Evolutionary conservation across 306 rosid genomes (phyloP), one percentile per base, ranked within the genome.

Genomic region (Pyrus bretschneideri): DNA sequence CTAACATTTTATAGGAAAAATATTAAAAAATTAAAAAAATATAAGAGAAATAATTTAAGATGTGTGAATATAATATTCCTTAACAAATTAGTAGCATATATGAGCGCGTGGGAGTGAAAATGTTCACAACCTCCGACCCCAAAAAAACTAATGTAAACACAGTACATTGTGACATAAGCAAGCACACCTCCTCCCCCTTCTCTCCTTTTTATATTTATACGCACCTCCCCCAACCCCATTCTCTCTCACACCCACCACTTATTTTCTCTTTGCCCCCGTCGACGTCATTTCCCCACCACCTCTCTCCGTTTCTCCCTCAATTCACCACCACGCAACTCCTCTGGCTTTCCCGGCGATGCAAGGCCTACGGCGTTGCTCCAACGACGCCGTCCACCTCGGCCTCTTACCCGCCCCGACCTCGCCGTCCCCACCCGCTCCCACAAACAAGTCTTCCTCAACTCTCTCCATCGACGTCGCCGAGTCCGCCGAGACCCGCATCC

Each of bases 381-480:
- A 88, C 89, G 98, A 91, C 85, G 72, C 80, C 83, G 80, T 92
- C 31, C 88, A 81, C 4, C 90, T 92, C 0, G 93, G 91, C 82
- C 87, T 92, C 13, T 42, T 79, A 22, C 33, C 83, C 3, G 9
- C 81, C 66, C 25, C 88, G 3, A 11, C 70, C 14, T 23, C 52
- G 6, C 3, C 76, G 3, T 14, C 42, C 4, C 68, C 22, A 21
- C 71, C 61, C 45, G 76, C 57, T 21, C 40, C 80, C 8, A 0
- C 81, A 0, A 72, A 86, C 0, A 57, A 96, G 0, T 71, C 89
- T 1, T 92, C 99, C 2, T 51, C 55, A 19, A 51, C 21, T 4
- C 57, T 96, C 9, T 92, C 99, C 45, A 89, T 96, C 84, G 99
- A 96, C 82, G 85, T 79, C 0, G 98, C 90, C 55, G 99, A 96